phyloP scores from a whole-genome alignment of 148 eudicot genomes.

The Nepenthes mirabilis region DNA sequence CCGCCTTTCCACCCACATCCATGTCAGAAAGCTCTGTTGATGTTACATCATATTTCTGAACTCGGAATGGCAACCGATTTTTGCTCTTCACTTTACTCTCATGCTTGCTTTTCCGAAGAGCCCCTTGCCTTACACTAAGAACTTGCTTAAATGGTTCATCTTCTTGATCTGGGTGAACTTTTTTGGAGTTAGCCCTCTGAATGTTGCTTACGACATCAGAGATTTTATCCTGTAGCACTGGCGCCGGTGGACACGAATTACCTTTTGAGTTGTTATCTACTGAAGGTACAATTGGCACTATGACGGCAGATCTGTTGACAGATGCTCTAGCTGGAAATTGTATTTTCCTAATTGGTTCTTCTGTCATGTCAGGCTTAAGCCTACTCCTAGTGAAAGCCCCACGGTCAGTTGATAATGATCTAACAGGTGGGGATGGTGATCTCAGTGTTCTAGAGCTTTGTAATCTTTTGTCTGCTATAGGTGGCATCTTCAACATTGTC shows the following conservation, averaged over 20 bases:
- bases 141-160: constrained; percentile 49
- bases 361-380: constrained; percentile 42
- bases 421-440: constrained; percentile 75
- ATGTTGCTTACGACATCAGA: constrained; percentile 21
- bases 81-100: constrained; percentile 48
- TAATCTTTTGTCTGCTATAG: constrained; percentile 45
- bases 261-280: constrained; percentile 12
- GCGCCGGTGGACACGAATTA: constrained; percentile 14
- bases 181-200: constrained; percentile 23
- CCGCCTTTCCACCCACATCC: constrained; percentile 22
- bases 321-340: constrained; percentile 43
- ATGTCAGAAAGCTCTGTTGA: constrained; percentile 23
- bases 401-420: constrained; percentile 84
- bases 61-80: constrained; percentile 23
- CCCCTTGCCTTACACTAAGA: constrained; percentile 41
- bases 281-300: constrained; percentile 5
- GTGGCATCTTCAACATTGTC: constrained; percentile 38
- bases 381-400: constrained; percentile 48
- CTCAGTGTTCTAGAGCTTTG: constrained; percentile 26
- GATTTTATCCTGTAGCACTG: constrained; percentile 14
- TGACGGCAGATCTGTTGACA: constrained; percentile 33
- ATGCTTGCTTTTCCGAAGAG: constrained; percentile 40
- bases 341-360: constrained; percentile 32
- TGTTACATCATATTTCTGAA: constrained; percentile 28
- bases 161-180: constrained; percentile 32